These are phyloP conservation scores for Arxiozyma slooffiae DNA, from an alignment of 1,139 yeast species.

Conservation along the genomic window DNA sequence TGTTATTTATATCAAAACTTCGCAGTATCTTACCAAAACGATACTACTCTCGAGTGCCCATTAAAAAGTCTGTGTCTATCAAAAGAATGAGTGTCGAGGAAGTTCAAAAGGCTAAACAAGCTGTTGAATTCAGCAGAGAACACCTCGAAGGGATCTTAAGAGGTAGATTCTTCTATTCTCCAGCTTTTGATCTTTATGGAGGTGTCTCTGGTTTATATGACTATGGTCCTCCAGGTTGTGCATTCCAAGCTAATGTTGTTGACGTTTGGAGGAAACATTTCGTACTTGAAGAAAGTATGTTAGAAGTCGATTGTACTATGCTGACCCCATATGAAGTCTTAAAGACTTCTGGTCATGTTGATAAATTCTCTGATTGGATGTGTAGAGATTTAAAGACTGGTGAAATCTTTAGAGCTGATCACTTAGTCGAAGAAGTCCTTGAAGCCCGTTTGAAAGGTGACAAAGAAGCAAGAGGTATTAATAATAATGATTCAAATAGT, in stretches of 20 bases:
- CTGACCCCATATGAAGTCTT: constrained; percentile 94
- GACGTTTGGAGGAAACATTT: constrained; percentile 98
- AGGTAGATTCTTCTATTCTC: constrained; percentile 94
- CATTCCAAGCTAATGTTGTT: constrained; percentile 88
- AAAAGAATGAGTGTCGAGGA: constrained; percentile 28
- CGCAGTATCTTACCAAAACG: constrained; percentile 13
- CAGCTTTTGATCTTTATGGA: constrained; percentile 94
- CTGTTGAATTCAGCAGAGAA: constrained; percentile 63
- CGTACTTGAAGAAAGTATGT: constrained; percentile 94
- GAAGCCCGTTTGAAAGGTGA: constrained; percentile 95
- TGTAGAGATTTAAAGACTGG: constrained; percentile 92
- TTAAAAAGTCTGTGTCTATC: constrained; percentile 24
- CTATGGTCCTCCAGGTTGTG: constrained; percentile 99
- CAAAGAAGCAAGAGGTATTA: constrained; percentile 37
- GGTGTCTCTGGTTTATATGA: constrained; percentile 98
- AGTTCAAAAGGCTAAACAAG: constrained; percentile 34
- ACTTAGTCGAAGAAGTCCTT: constrained; percentile 91
- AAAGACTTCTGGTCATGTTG: constrained; percentile 98
- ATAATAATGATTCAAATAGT: constrained; percentile 43
- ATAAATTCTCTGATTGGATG: constrained; percentile 99
- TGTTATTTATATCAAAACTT: constrained; percentile 17
- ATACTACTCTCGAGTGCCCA: constrained; percentile 18
- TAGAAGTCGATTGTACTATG: constrained; percentile 97
- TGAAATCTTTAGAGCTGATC: constrained; percentile 98
- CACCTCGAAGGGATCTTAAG: constrained; percentile 81